phyloP scores from a whole-genome alignment of 805 yeast genomes.

The Lachancea quebecensis region DNA sequence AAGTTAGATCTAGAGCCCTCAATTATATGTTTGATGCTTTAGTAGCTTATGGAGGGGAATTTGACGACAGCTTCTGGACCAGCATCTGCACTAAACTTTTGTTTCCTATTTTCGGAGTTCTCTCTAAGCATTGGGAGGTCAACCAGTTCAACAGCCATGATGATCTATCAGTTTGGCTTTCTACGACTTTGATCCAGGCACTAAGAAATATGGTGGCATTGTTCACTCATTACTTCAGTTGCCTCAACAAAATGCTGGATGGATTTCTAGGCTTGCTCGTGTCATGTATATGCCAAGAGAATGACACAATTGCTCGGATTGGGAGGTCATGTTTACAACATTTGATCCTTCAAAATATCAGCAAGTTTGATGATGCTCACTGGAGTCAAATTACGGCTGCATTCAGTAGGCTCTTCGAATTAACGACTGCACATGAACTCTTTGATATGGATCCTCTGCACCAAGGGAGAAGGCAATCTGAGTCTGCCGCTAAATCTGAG shows the following conservation, averaged over 20 bases:
- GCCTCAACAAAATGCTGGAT: conserved; percentile 64
- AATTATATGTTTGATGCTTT: conserved; percentile 75
- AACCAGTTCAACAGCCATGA: conserved; percentile 65
- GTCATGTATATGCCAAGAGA: conserved; percentile 92
- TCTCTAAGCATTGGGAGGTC: conserved; percentile 69
- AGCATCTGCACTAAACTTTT: conserved; percentile 66
- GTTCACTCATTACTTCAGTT: conserved; percentile 74
- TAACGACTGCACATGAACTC: conserved; percentile 82
- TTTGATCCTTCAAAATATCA: conserved; percentile 67
- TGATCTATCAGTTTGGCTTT: conserved; percentile 89
- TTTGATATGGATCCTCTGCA: conserved; percentile 47
- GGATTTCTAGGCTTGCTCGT: conserved; percentile 72
- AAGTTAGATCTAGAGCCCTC: conserved; percentile 85
- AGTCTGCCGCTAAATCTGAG: conserved; percentile 5
- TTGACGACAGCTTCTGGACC: conserved; percentile 76
- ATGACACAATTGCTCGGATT: conserved; percentile 91
- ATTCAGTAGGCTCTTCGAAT: conserved; percentile 61
- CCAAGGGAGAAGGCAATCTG: conserved; percentile 26
- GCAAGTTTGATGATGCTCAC: conserved; percentile 54
- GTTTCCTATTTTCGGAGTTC: conserved; percentile 83
- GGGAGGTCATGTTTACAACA: conserved; percentile 86
- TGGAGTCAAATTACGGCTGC: conserved; percentile 69
- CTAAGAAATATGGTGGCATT: conserved; percentile 79
- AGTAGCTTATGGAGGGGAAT: conserved; percentile 70
- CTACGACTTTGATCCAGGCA: conserved; percentile 94